Conservation (phyloP, 352 stramenopile species). For the Phytophthora tentaculata region DNA sequence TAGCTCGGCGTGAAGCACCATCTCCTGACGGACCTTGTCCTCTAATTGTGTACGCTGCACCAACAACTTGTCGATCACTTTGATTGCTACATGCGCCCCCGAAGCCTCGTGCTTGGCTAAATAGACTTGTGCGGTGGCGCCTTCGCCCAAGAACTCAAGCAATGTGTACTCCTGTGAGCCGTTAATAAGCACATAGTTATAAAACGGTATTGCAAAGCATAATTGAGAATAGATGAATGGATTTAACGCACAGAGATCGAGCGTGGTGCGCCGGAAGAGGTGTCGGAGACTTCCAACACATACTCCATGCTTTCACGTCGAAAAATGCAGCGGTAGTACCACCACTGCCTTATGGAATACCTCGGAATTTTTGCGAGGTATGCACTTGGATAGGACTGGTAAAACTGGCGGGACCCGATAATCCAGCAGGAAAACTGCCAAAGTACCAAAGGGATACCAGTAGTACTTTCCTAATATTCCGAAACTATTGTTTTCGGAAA, state of each 20-base stretch:
- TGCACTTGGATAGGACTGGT: too few species aligned
- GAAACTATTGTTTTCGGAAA: too few species aligned
- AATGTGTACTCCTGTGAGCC: slow-evolving; percentile 61
- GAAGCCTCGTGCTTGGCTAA: slow-evolving; percentile 56
- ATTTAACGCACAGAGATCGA: slow-evolving; percentile 32
- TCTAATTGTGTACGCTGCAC: slow-evolving; percentile 64
- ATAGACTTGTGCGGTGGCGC: slow-evolving; percentile 82
- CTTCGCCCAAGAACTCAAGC: slow-evolving; percentile 78
- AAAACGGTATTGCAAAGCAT: background rate
- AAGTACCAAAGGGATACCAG: too few species aligned
- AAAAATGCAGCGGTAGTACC: too few species aligned
- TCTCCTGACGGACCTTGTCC: slow-evolving; percentile 69
- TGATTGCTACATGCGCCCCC: slow-evolving; percentile 61
- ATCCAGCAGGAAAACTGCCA: too few species aligned
- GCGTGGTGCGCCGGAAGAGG: slow-evolving; percentile 4
- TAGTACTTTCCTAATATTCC: too few species aligned
- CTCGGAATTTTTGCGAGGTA: too few species aligned
- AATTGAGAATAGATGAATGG: background rate
- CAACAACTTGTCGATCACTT: slow-evolving; percentile 85
- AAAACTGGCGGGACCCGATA: too few species aligned
- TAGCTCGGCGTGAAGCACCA: slow-evolving; percentile 71
- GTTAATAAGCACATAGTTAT: slow-evolving; percentile 9
- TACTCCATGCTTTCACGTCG: slow-evolving; percentile 19
- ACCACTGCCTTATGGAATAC: too few species aligned
- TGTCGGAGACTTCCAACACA: background rate